phyloP scores from a whole-genome alignment of 371 early-diverging fungal species.

The Amoeboaphelidium occidentale region DNA sequence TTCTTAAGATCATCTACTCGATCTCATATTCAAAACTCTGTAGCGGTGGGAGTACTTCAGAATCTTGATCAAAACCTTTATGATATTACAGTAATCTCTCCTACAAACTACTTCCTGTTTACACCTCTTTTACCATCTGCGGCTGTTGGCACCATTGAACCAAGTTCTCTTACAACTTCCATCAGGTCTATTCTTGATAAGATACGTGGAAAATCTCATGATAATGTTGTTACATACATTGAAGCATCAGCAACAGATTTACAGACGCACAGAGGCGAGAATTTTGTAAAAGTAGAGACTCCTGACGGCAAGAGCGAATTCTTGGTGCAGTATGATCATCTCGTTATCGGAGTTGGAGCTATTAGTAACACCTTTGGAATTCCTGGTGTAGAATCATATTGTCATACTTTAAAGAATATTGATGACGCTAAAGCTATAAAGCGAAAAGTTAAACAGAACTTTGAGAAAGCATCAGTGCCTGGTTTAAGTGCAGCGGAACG shows the following conservation, averaged over 20 bases:
- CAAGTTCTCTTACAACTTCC: conserved; percentile 60
- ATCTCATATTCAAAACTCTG: too few relatives aligned
- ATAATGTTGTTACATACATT: conserved; percentile 35
- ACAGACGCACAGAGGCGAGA: background rate
- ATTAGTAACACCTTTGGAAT: conserved; percentile 72
- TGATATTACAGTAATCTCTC: conserved; percentile 31
- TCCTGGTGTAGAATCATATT: conserved; percentile 10
- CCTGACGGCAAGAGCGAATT: background rate
- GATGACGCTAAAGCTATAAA: conserved; percentile 78
- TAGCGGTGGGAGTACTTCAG: too few relatives aligned
- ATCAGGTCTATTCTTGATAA: conserved; percentile 61
- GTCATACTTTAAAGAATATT: conserved; percentile 18
- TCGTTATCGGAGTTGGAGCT: conserved; percentile 69
- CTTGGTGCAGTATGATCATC: conserved; percentile 47
- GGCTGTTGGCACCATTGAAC: conserved; percentile 62
- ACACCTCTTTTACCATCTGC: conserved; percentile 63
- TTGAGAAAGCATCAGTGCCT: conserved; percentile 68
- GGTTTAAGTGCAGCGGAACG: conserved; percentile 47
- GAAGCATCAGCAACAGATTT: background rate
- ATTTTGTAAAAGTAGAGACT: background rate
- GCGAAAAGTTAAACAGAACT: conserved; percentile 53
- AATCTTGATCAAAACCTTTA: too few relatives aligned
- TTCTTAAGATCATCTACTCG: too few relatives aligned
- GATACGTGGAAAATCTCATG: conserved; percentile 50
- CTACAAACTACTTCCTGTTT: conserved; percentile 78